Evolutionary conservation across 2,329 filamentous ascomycete species (phyloP), one percentile per base, ranked within the genome.

Genomic region (Talaromyces sp.): DNA sequence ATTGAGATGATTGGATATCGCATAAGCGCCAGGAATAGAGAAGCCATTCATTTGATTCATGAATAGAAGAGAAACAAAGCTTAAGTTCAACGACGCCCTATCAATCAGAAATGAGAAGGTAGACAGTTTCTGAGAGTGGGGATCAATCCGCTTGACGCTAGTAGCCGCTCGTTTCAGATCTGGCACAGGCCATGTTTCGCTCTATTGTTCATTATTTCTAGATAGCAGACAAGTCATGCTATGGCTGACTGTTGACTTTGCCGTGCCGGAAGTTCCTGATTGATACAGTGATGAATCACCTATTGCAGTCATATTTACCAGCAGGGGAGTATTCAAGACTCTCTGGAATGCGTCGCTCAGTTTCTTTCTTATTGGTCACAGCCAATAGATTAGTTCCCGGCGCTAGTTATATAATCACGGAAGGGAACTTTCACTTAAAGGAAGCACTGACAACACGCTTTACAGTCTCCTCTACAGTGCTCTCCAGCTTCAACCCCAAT

Each of bases 161-260:
- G 48, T 52, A 55, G 31, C 40, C 40, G 53, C 53, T 41, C 33
- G 53, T 55, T 55, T 55, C 53, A 55, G 17, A 45, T 55, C 53
- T 46, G 52, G 52, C 52, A 55, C 52, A 35, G 52, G 17, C 28
- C 37, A 35, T 35, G 53, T 55, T 55, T 55, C 53, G 40, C 33
- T 36, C 39, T 35, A 13, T 8, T 33, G 28, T 19, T 19, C 28
- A 5, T 10, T 22, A 22, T 43, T 43, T 10, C 19, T n/a, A 5
- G 45, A 13, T 19, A 11, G 8, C 33, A 11, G 45, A n/a, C 2
- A n/a, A 28, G 7, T 31, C 31, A 7, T 17, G 33, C 31, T 19
- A 15, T 48, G 11, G 2, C 13, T 33, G 25, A 35, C 13, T 9
- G 45, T 19, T 8, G 17, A 48, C 3, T 19, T 31, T 3, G 10